These are phyloP conservation scores for Pyrenophora teres DNA, from an alignment of 2,329 filamentous ascomycete species.

Conservation along the genomic window DNA sequence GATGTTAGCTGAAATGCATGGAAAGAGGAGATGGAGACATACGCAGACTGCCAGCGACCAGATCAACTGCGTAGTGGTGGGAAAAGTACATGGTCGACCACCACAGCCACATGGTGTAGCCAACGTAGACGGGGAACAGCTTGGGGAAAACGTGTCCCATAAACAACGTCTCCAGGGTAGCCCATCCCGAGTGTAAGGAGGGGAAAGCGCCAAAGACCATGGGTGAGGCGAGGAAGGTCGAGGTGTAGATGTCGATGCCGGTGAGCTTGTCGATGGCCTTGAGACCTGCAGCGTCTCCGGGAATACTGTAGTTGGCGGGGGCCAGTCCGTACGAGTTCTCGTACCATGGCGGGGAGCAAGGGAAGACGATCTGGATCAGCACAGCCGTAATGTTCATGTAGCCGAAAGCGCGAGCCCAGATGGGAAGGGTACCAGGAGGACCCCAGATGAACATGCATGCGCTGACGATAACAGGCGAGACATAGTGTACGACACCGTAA, in stretches of 20 bases:
- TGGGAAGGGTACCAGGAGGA: constrained; percentile 80
- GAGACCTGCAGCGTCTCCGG: constrained; percentile 85
- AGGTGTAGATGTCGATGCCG: constrained; percentile 90
- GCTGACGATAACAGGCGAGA: constrained; percentile 78
- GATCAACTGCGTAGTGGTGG: constrained; percentile 94
- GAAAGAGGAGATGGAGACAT: constrained; percentile 23
- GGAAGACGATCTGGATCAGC: constrained; percentile 85
- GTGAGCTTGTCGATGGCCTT: constrained; percentile 88
- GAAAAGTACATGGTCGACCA: constrained; percentile 99
- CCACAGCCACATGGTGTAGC: constrained; percentile 92
- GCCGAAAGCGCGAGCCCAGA: constrained; percentile 85
- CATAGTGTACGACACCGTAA: constrained; percentile 90
- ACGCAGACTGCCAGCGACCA: constrained; percentile 79
- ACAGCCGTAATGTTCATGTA: constrained; percentile 92
- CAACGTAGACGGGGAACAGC: constrained; percentile 76
- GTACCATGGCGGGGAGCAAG: constrained; percentile 96
- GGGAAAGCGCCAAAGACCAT: constrained; percentile 95
- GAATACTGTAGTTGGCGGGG: constrained; percentile 90
- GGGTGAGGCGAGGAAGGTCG: constrained; percentile 85
- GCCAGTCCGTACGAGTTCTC: constrained; percentile 90
- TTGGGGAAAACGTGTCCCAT: constrained; percentile 91
- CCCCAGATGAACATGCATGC: constrained; percentile 84
- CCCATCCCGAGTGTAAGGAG: constrained; percentile 86
- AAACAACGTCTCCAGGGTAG: constrained; percentile 87
- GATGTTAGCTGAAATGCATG: constrained; percentile 26